Evolutionary conservation across 1,284 basidiomycete genomes (phyloP), one percentile per base, ranked within the genome.

Genomic region (Apiotrichum gracile): DNA sequence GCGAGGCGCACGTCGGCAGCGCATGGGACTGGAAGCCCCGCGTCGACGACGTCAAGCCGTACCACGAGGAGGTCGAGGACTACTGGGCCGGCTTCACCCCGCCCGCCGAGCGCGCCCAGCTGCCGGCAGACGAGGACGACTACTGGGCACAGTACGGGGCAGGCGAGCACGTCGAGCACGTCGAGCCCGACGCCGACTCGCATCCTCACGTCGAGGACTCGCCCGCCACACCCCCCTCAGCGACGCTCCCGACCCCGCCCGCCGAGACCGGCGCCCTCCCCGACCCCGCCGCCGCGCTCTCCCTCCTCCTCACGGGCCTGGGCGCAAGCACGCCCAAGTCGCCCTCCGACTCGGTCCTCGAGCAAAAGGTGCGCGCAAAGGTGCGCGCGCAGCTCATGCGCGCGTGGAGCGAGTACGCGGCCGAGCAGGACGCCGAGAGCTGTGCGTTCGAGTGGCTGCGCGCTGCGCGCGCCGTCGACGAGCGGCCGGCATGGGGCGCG

Each of bases 81-180:
- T 69, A 69, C 55, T 69, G 68, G 68, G 60, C 60, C 0, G 65
- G 57, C 0, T 67, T 63, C 43, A 59, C 58, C 24, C 58, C 57
- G 12, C 54, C 61, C 4, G 22, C n/a, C 16, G 43, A 43, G 7
- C 29, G 41, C 26, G 51, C 38, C 39, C 29, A 56, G 25, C 47
- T 51, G 6, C 41, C 45, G 5, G 27, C 54, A 27, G 50, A 46
- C 40, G 69, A 70, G 55, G 64, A 64, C 44, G 64, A 60, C 21
- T 72, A 72, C 55, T 72, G 70, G 70, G 66, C 70, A 16, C 58
- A 59, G 42, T 72, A 72, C 44, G 66, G 59, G n/a, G 53, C 59
- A 1, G 57, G 57, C 24, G 49, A 27, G 12, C 31, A 10, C 31
- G 31, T 14, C 31, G 31, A 31, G 31, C 31, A 29, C 27, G 31